Evolutionary conservation across 2,329 filamentous ascomycete genomes (phyloP), one percentile per base, ranked within the genome.

Genomic region (Aspergillus awamori): DNA sequence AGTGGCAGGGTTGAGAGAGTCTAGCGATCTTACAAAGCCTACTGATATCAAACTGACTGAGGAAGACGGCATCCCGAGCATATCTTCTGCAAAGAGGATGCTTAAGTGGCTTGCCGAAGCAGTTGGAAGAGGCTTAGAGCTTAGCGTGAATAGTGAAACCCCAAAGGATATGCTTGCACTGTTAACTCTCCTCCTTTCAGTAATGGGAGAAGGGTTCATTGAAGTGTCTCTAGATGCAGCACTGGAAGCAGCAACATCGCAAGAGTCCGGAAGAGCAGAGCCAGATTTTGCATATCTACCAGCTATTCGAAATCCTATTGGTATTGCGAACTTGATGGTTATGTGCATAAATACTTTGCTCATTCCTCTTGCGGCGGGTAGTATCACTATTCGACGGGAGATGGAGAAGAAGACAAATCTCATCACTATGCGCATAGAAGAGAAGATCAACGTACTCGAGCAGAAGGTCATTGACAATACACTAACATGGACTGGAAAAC

Each of bases 101-200:
- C 85, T 99, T 62, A 96, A 92, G 74, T 99, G 95, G 95, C 82
- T 99, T 43, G 95, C 95, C 2, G 95, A 99, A 80, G 93, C 92
- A 64, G 94, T 99, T 24, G 91, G 95, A 41, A 85, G 95, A 65
- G 92, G 93, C 0, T 83, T 99, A 8, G 95, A 99, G 76, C 83
- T 99, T n/a, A 93, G 91, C 24, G 89, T 91, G 24, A 88, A 89
- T 55, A 89, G 85, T 60, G 95, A 99, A 69, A 97, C 93, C 4
- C 92, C 95, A 15, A 98, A 96, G 76, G 95, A 99, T 75, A 92
- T 98, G 59, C 90, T 89, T 49, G 88, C 92, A 62, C 84, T 98
- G 24, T 84, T 97, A 36, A 90, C 89, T 72, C 84, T 98, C 24
- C 84, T 99, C 2, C 85, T 98, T 52, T 88, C 87, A 33, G 92